Conservation (phyloP, 371 early-diverging fungal species). For the Mucor indicus region DNA sequence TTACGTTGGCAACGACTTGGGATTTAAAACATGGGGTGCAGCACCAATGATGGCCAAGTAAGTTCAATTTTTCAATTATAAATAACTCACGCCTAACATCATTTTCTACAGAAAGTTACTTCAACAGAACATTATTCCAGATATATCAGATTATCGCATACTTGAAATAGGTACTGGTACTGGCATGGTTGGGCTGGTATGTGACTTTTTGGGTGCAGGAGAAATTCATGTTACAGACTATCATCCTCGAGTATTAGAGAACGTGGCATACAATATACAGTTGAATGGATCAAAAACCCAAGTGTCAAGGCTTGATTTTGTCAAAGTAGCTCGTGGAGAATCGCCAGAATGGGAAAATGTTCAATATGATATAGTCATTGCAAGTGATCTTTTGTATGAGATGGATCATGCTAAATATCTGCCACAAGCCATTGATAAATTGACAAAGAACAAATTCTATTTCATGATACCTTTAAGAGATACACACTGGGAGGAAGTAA, state of each 20-base stretch:
- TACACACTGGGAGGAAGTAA: conserved; percentile 38
- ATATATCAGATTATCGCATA: conserved; percentile 19
- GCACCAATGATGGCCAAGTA: conserved; percentile 50
- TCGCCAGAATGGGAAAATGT: conserved; percentile 21
- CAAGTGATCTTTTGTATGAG: conserved; percentile 46
- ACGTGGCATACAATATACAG: conserved; percentile 39
- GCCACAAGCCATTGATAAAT: conserved; percentile 34
- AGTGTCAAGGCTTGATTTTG: conserved; percentile 39
- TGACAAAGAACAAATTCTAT: conserved; percentile 38
- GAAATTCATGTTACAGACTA: conserved; percentile 42
- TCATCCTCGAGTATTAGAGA: conserved; percentile 43
- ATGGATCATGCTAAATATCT: conserved; percentile 47
- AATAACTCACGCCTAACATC: background rate
- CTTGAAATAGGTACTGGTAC: conserved; percentile 44
- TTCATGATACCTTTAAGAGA: conserved; percentile 46
- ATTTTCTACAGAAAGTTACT: conserved; percentile 29
- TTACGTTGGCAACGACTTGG: conserved; percentile 44
- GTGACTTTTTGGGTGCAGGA: conserved; percentile 38
- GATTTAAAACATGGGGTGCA: conserved; percentile 53
- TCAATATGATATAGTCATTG: conserved; percentile 39
- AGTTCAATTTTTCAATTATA: background rate
- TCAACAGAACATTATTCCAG: conserved; percentile 37
- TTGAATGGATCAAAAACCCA: conserved; percentile 27
- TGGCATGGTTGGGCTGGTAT: conserved; percentile 41
- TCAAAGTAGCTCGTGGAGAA: conserved; percentile 26